Base-by-base conservation (phyloP, 2,329 filamentous ascomycete species). In the Colletotrichum truncatum region DNA sequence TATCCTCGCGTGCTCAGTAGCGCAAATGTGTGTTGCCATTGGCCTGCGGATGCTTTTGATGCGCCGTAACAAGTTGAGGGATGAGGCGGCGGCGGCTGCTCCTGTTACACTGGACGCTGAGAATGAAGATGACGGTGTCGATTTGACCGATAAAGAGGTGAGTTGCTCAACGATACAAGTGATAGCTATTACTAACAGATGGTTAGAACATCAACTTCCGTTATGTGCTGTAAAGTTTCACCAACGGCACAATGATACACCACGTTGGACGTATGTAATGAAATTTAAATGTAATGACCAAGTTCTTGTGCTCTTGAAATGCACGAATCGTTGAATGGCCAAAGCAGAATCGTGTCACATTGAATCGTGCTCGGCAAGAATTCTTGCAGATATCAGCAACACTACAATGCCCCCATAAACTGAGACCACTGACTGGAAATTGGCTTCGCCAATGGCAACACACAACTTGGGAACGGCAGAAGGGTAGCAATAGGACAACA, bases 1-100 rank as follows among this genome's bases (percentile, higher is more conserved):
- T 7, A 82, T 84, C 14, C 71, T 87, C 3, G 79, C 77, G 18
- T 85, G 82, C 67, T 74, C 81, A 6, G 78, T 75, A 16, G 74
- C 73, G 8, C 81, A 83, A 66, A 71, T 82, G n/a, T 72, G 72
- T 14, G 67, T 81, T 14, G 76, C 77, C n/a, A 51, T 78, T 45
- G 55, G 52, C 14, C 48, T 81, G 68, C 70, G 80, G 23, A 62
- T 75, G 21, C 65, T 81, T 38, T 65, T 83, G 53, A 71, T 75
- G 6, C 69, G 72, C 48, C 71, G 79, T 6, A 81, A 81, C 54
- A 80, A 77, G 70, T 73, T 73, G 69, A 73, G 77, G 45, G 80
- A 82, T 36, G 70, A 69, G 51, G 73, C 71, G 1, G 72, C 71
- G 1, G 70, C 70, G 1, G 67, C 64, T 4, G 49, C 51, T 4